Evolutionary conservation across 257 asterid species (phyloP).

Genomic region (Verbena officinalis): DNA sequence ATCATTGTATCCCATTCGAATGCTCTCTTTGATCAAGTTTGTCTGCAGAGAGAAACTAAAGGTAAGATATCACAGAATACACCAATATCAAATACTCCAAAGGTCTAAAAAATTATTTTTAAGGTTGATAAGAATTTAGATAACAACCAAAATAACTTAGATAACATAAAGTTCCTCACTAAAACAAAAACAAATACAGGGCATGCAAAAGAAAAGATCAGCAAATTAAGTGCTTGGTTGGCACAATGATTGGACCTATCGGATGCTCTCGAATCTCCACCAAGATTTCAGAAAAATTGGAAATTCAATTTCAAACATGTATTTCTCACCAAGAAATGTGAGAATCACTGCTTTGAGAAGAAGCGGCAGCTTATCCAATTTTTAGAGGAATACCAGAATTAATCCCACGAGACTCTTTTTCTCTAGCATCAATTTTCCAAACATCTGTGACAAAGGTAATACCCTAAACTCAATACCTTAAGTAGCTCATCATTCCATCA

Average conservation of each 20-base stretch:
- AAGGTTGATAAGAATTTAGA: not conserved
- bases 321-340: not conserved
- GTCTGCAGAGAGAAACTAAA: conserved; percentile 56
- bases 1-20: conserved; percentile 98
- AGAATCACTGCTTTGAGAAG: not conserved
- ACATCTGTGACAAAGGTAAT: not conserved
- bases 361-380: not conserved
- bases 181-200: not conserved
- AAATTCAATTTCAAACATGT: not conserved
- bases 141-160: not conserved
- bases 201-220: not conserved
- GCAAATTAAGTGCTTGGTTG: not conserved
- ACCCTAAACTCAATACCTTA: not conserved
- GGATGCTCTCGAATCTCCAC: not conserved
- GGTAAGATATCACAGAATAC: not conserved
- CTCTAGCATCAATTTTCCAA: not conserved
- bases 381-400: not conserved
- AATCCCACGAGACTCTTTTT: not conserved
- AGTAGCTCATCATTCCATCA: not conserved
- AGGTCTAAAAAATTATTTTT: not conserved
- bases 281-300: not conserved
- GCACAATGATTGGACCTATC: not conserved
- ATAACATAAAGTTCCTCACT: not conserved
- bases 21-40: conserved; percentile 95
- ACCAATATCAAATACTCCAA: conserved; percentile 1